Percentiles rank a stretch among this genome's conserved stretches.
Conservation (phyloP, 225 moss, liverwort and hornwort genomes). For the Neckera pumila region DNA sequence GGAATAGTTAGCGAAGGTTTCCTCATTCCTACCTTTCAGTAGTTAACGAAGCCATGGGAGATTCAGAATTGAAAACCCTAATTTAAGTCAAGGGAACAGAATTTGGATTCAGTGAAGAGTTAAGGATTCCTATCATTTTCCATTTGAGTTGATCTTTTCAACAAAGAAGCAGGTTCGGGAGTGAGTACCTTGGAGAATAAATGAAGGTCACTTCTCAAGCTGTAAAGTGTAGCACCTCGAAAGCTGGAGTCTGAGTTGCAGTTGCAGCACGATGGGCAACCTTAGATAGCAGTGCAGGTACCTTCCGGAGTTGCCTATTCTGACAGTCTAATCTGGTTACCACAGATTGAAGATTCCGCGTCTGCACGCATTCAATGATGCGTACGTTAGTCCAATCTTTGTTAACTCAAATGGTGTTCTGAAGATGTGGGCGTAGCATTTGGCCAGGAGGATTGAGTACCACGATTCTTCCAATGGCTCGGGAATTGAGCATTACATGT, state of each 20-base stretch:
- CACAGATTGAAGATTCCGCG: neutral
- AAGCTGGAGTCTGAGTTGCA: neutral
- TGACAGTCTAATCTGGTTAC: neutral
- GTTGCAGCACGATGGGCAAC: neutral
- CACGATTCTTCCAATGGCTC: neutral
- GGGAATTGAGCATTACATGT: neutral
- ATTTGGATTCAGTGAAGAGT: neutral
- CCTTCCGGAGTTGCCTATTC: neutral
- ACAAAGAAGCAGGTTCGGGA: neutral
- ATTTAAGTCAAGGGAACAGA: neutral
- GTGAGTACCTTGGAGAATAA: neutral
- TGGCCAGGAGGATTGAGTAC: too few species aligned
- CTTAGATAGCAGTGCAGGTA: neutral
- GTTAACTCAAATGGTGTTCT: neutral
- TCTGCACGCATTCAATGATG: neutral
- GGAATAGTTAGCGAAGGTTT: neutral
- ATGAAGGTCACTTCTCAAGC: neutral
- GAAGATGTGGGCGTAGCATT: neutral
- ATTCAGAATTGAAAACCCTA: neutral
- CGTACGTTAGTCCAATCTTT: neutral
- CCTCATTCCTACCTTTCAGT: neutral
- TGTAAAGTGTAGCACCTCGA: neutral
- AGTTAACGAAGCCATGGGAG: neutral
- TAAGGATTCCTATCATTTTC: neutral
- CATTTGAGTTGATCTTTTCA: neutral